Evolutionary conservation across 306 rosid species (phyloP).

Genomic region (Chamaecrista fasciculata): DNA sequence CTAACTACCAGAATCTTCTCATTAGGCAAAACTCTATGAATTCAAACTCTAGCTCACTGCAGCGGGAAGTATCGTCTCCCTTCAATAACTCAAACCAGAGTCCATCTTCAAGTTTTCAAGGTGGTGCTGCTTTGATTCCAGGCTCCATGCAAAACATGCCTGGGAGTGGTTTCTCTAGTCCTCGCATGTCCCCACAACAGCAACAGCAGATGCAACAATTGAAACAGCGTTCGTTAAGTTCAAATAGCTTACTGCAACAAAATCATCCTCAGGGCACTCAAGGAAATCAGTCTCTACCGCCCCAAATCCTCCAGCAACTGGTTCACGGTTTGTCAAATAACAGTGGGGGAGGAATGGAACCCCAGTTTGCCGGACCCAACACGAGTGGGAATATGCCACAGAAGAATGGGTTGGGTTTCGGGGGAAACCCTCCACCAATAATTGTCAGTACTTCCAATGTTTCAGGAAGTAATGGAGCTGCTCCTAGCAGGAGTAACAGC

Average conservation of each 20-base stretch:
- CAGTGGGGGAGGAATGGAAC: constrained; percentile 49
- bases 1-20: constrained; percentile 73
- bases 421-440: constrained; percentile 44
- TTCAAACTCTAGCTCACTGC: constrained; percentile 59
- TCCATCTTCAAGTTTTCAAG: constrained; percentile 69
- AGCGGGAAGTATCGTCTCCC: constrained; percentile 75
- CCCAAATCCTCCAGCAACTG: constrained; percentile 78
- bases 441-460: constrained; percentile 44
- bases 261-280: constrained; percentile 57
- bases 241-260: constrained; percentile 58
- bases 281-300: constrained; percentile 65
- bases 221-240: constrained; percentile 57
- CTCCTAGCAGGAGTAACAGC: constrained; percentile 80
- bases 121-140: constrained; percentile 52
- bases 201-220: constrained; percentile 46
- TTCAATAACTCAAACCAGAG: constrained; percentile 64
- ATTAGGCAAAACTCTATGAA: constrained; percentile 80
- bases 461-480: constrained; percentile 54
- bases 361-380: constrained; percentile 56
- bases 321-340: constrained; percentile 65
- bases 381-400: constrained; percentile 46
- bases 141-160: constrained; percentile 70
- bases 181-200: constrained; percentile 52
- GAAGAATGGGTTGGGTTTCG: constrained; percentile 58
- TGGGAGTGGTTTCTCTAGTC: constrained; percentile 59